Base-by-base conservation (phyloP, 495 filamentous ascomycete species). In the Lophiostoma macrostomum region DNA sequence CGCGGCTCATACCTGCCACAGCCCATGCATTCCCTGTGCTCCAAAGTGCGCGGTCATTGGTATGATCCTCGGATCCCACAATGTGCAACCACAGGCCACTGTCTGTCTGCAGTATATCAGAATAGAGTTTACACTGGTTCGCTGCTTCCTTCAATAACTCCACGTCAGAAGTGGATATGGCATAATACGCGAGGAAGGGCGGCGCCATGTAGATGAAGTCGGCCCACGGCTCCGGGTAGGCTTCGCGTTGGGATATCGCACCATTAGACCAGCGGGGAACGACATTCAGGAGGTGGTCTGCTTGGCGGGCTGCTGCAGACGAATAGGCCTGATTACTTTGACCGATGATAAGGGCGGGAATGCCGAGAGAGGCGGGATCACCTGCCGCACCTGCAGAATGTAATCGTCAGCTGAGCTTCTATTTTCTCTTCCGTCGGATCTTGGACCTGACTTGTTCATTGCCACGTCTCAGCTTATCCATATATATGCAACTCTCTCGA, bases 1-100 rank as follows among this genome's bases (percentile, higher is more conserved):
- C 74, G 27, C 77, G 69, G 16, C 64, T 64, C 67, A 76, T 75
- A 0, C 77, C 77, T 10, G 70, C 72, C 0, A 69, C 72, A 1
- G 75, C 77, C 76, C 76, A 80, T 22, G 52, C 76, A 45, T 77
- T 78, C 10, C 76, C 73, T 10, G 75, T 77, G 51, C 72, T 75
- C 76, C 76, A 80, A 3, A 70, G 59, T 6, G 69, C 74, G 14
- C 62, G 43, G 58, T 80, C 75, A 14, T 67, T 56, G 43, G 58
- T 67, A 28, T 72, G 58, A 3, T 71, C 71, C 5, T 74, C 75
- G 34, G n/a, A n/a, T n/a, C n/a, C n/a, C n/a, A 72, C 60, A 54
- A 80, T 76, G 50, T 80, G 76, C 19, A 67, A 66, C 75, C 76
- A 80, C 31, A 69, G 60, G 10, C 71, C 66, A 0, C 28, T 39